Percentiles rank a stretch among this genome's conserved stretches.
Evolutionary conservation across 805 yeast genomes (phyloP).

Genomic region (Candida vaughaniae): DNA sequence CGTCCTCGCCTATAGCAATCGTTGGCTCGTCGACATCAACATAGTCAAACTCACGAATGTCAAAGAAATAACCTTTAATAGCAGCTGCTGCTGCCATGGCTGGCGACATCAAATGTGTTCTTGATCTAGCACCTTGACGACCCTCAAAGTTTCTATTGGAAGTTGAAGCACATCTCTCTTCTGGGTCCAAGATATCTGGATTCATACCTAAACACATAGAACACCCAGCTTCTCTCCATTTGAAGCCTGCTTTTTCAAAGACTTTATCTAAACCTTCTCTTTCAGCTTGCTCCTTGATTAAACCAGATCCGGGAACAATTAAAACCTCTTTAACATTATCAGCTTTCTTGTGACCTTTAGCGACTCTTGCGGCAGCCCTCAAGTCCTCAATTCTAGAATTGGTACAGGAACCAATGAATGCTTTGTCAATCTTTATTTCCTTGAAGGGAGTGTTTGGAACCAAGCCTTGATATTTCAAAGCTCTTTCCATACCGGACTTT

Average conservation of each 20-base stretch:
- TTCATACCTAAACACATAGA: slow-evolving; percentile 99
- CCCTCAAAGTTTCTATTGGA: slow-evolving; percentile 99
- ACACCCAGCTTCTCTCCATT: slow-evolving; percentile 99
- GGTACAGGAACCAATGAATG: slow-evolving; percentile 97
- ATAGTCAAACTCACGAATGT: slow-evolving; percentile 79
- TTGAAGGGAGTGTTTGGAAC: slow-evolving; percentile 75
- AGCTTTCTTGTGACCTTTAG: slow-evolving; percentile 86
- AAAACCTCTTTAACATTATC: slow-evolving; percentile 75
- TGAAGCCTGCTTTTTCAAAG: slow-evolving; percentile 89
- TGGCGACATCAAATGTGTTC: slow-evolving; percentile 98
- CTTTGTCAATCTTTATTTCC: slow-evolving; percentile 83
- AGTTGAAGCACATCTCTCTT: slow-evolving; percentile 98
- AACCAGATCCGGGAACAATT: slow-evolving; percentile 97
- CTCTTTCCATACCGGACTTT: slow-evolving; percentile 84
- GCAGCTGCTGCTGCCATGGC: slow-evolving; percentile 99
- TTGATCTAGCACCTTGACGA: slow-evolving; percentile 94
- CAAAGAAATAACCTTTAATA: slow-evolving; percentile 84
- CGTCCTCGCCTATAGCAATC: slow-evolving; percentile 47
- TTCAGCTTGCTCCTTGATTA: slow-evolving; percentile 92
- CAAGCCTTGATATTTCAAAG: slow-evolving; percentile 90
- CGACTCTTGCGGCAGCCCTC: slow-evolving; percentile 92
- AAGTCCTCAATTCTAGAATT: slow-evolving; percentile 97
- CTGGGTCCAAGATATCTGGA: slow-evolving; percentile 92
- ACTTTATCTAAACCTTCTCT: slow-evolving; percentile 90
- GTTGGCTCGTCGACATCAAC: slow-evolving; percentile 59